Evolutionary conservation across 495 filamentous ascomycete species (phyloP), one percentile per base, ranked within the genome.

Genomic region (Haplographium delicatum): DNA sequence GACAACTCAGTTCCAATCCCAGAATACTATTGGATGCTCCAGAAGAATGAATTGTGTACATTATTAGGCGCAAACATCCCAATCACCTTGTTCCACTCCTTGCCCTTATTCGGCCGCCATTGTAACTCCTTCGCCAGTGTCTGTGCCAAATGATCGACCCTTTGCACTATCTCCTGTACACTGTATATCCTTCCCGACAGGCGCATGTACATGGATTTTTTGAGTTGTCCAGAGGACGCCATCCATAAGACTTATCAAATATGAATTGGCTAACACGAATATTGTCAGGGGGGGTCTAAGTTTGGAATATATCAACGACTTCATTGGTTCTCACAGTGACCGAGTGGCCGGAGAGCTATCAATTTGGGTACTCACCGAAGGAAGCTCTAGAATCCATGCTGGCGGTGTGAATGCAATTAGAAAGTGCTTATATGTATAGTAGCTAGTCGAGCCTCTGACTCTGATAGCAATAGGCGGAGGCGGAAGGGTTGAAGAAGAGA

Each of bases 11-110:
- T 5, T 35, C 30, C 25, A 8, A 39, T 3, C 23, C 11, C 27
- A 15, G 18, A 24, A 4, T 20, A 7, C 26, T 41, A 40, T 11
- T 7, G 19, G 2, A 39, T 15, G 7, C 4, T n/a, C n/a, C n/a
- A n/a, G n/a, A n/a, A n/a, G 20, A 0, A 34, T 2, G 10, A 54
- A 20, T 23, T 31, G 62, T 78, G 38, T 70, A 91, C 89, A 22
- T 88, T 88, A 58, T 96, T 96, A 46, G 91, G 56, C 28, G 81
- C 84, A 65, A 88, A 95, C 8, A 91, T 67, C 9, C 76, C 83
- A 41, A 89, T 57, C 19, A 89, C 82, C 67, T 93, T 96, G 58
- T 96, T 89, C 84, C 86, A 95, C 60, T 90, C 85, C 0, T 78
- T 79, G 15, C 88, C 88, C 50, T 76, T 57, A 55, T 91, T 91